Evolutionary conservation across 768 basidiomycete species (phyloP), one percentile per base, ranked within the genome.

Genomic region (Suillus discolor): DNA sequence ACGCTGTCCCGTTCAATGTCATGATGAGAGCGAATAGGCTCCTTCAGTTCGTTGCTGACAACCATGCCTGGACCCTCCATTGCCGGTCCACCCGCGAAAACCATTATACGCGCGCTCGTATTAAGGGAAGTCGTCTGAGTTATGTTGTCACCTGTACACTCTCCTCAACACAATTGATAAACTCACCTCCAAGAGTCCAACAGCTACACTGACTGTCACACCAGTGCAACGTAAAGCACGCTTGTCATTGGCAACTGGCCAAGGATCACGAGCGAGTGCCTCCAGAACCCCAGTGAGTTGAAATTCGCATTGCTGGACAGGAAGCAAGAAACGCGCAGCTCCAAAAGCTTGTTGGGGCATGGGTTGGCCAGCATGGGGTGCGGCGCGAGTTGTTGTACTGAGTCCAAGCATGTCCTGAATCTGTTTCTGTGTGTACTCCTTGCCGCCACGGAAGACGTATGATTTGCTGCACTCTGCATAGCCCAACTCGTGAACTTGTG

Each of bases 11-110:
- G 85, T 73, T 99, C 97, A 71, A 99, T 99, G 73, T 99, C 97
- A 79, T 99, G 97, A 75, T 99, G 97, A 9, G 96, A 97, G 62
- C 97, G 91, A 68, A 99, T 99, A 2, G 96, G 95, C 73, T 99
- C 97, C 79, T 94, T 93, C 63, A 99, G 82, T 79, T 99, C 97
- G 69, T 93, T 93, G 78, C 86, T 91, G 64, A 99, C 97, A 39
- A 98, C 96, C 89, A 96, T 89, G n/a, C 97, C 97, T 0, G 97
- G 97, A 3, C 97, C 97, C 73, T 98, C 96, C 2, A 97, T 97
- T 12, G 92, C 91, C 16, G 97, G 94, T 36, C 97, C 97, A 71
- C 97, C 97, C 44, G 96, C 82, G 73, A 99, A 99, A 39, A 98
- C 76, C 93, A 99, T 97, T 78, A 99, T 93, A 62, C 97, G 87